A percentile compares a stretch with the other conserved stretches of the same genome.
These are phyloP conservation scores for Fraxinus greggii DNA, from an alignment of 305 asterid species.

Conservation along the genomic window DNA sequence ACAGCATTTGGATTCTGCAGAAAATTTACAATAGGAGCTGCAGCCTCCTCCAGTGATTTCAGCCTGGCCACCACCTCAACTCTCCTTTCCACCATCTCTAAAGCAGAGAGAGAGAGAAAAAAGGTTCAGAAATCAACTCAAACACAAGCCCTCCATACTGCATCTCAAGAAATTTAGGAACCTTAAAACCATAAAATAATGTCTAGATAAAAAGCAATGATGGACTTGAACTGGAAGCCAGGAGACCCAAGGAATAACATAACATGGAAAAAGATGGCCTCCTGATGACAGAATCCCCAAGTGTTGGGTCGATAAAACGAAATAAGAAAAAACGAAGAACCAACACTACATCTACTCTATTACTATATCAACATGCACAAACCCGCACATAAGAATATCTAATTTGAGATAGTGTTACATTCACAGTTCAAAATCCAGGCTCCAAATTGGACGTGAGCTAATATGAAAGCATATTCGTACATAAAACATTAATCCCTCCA, in stretches of 20 bases:
- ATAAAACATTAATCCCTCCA: background rate
- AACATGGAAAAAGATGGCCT: background rate
- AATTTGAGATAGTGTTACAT: background rate
- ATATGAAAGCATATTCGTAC: background rate
- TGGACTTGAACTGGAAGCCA: background rate
- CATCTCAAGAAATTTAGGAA: background rate
- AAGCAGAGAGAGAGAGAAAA: background rate
- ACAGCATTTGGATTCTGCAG: constrained; percentile 81
- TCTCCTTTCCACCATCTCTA: constrained; percentile 58
- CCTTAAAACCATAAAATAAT: background rate
- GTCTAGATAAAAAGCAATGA: background rate
- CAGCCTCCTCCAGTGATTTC: constrained; percentile 80
- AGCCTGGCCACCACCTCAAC: constrained; percentile 51
- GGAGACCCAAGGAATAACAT: background rate
- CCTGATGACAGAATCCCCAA: background rate
- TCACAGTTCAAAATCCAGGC: background rate
- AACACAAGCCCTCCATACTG: background rate
- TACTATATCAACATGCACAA: background rate
- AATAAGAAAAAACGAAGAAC: background rate
- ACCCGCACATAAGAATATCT: background rate
- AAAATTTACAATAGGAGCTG: constrained; percentile 77
- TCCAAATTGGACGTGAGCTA: background rate
- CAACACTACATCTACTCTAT: background rate
- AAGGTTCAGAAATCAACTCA: background rate
- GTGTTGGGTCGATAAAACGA: background rate